Evolutionary conservation across 352 stramenopile genomes (phyloP), one percentile per base, ranked within the genome.

Genomic region (Pythium utonaiense): DNA sequence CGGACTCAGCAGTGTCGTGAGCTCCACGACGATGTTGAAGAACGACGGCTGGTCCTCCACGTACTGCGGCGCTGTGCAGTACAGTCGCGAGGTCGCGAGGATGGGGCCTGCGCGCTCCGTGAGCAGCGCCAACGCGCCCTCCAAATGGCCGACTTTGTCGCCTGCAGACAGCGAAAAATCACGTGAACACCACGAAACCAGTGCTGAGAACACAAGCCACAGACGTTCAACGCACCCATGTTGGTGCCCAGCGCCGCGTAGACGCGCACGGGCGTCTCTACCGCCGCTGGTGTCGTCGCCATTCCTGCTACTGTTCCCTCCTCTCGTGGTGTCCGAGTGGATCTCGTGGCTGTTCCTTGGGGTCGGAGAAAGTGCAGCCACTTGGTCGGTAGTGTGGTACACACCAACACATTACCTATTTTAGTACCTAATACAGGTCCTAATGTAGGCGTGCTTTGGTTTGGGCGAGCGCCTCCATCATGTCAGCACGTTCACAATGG

Each of bases 1-100:
- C 13, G 93, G 92, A 1, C 71, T 54, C 6, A 98, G 70, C 24
- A 68, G 59, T 13, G 94, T 98, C 59, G 88, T 73, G 17, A 98
- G 57, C 53, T 89, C 71, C 10, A 97, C 74, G 6, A 94, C 94
- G 19, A 95, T 83, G 70, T 99, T 99, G 40, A 98, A 73, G 74
- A 98, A 99, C 12, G 68, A 48, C n/a, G 91, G 89, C 69, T 99
- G 96, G 74, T 99, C 87, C 19, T 87, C 89, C 27, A 98, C 88
- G 71, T 98, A 98, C 75, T 98, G 96, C 19, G 96, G 89, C 27
- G 78, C 75, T 10, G 95, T 98, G 64, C 88, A 78, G 60, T 98
- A 96, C 10, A 99, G 77, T 49, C 87, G 88, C 5, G 95, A 98
- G 25, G 93, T 98, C 50, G 71, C 74, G 28, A 75, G 54, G 55